A percentile compares a stretch with the other conserved stretches of the same genome.
Evolutionary conservation across 257 asterid genomes (phyloP).

Genomic region (Plantago elongata): DNA sequence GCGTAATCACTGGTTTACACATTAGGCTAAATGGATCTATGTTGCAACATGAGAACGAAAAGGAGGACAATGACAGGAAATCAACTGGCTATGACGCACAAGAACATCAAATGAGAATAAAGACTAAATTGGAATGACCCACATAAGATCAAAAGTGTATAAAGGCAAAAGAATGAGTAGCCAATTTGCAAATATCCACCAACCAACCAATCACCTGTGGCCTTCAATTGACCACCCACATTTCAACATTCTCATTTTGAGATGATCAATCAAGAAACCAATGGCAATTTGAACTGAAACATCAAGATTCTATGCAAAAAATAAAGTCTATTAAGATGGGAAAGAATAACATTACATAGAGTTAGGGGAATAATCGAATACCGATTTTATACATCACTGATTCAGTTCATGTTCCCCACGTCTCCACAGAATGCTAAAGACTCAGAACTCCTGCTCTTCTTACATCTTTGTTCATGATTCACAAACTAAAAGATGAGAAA

Average conservation of each 20-base stretch:
- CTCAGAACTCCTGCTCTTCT: conserved; percentile 25
- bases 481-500: conserved; percentile 29
- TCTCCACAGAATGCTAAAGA: conserved; percentile 26
- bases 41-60: too few relatives aligned
- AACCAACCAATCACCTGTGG: conserved; percentile 17
- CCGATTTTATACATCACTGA: conserved; percentile 19
- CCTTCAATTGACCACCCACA: conserved; percentile 10
- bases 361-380: conserved; percentile 20
- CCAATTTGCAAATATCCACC: conserved; percentile 22
- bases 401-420: conserved; percentile 19
- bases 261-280: not conserved
- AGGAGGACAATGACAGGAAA: too few relatives aligned
- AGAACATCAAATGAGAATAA: conserved; percentile 21
- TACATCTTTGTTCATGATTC: conserved; percentile 38
- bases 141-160: conserved; percentile 27
- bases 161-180: conserved; percentile 7
- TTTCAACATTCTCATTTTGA: conserved; percentile 8
- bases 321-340: conserved; percentile 17
- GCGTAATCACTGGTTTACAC: too few relatives aligned
- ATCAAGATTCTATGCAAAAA: conserved; percentile 1
- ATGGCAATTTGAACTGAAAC: not conserved
- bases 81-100: conserved; percentile 11
- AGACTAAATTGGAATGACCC: conserved; percentile 22
- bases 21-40: too few relatives aligned
- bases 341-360: conserved; percentile 28